Conservation (phyloP, 169 alveolate genomes). For the Cryptosporidium bovis region DNA sequence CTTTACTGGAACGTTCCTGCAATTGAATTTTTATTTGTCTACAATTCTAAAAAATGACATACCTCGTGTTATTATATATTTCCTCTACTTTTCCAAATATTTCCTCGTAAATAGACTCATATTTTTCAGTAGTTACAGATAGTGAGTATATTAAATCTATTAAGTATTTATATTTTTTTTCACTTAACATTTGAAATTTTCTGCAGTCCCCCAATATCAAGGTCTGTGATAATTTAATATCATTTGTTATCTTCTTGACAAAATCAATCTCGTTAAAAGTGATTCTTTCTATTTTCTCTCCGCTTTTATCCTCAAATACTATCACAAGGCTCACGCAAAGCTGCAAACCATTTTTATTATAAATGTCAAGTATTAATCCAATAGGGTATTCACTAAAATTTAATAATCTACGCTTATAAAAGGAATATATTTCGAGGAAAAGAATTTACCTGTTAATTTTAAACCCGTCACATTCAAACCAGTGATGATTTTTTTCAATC, state of each 20-base stretch:
- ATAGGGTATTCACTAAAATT: slow-evolving; percentile 33
- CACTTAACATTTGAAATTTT: slow-evolving; percentile 36
- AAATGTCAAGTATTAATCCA: slow-evolving; percentile 35
- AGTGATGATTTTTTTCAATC: slow-evolving; percentile 3
- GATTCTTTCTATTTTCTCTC: background rate
- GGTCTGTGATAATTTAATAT: slow-evolving; percentile 56
- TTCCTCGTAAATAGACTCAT: background rate
- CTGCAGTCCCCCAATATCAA: slow-evolving; percentile 35
- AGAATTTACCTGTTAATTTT: slow-evolving; percentile 45
- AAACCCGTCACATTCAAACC: slow-evolving; percentile 40
- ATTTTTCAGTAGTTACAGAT: slow-evolving; percentile 29
- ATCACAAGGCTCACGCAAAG: background rate
- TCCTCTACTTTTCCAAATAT: slow-evolving; percentile 30
- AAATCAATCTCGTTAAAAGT: background rate
- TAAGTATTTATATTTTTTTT: slow-evolving; percentile 18
- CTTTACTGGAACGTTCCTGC: slow-evolving; percentile 46
- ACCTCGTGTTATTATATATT: slow-evolving; percentile 23
- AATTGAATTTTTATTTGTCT: background rate
- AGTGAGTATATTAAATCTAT: slow-evolving; percentile 5
- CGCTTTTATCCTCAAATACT: background rate
- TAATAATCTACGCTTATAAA: background rate
- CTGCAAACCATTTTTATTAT: slow-evolving; percentile 13
- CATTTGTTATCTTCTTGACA: slow-evolving; percentile 23
- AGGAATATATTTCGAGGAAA: background rate
- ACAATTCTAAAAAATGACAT: slow-evolving; percentile 1